phyloP scores from a whole-genome alignment of 306 rosid species.

The Prunus salicina region DNA sequence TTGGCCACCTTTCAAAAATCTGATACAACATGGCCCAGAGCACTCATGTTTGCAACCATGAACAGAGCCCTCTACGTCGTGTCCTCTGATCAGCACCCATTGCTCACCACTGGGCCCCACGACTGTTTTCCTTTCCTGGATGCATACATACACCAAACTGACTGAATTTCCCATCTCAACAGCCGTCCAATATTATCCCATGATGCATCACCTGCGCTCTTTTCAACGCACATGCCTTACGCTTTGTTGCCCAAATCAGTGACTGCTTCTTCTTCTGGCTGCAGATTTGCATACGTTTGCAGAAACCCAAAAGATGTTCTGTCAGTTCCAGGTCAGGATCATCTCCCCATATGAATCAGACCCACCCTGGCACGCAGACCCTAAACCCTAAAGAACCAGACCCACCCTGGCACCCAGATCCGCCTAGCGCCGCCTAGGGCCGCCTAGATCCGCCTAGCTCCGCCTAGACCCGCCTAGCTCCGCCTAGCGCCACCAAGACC shows the following conservation, averaged over 20 bases:
- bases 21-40: slow-evolving; percentile 7
- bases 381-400: too few species aligned
- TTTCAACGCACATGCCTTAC: neutral
- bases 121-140: neutral
- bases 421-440: too few species aligned
- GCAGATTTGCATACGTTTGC: slow-evolving; percentile 27
- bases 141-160: neutral
- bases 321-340: too few species aligned
- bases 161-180: neutral
- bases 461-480: too few species aligned
- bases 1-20: neutral
- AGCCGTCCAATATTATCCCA: neutral
- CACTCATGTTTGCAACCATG: neutral
- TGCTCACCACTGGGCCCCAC: neutral
- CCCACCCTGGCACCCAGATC: too few species aligned
- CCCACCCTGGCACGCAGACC: too few species aligned
- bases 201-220: neutral
- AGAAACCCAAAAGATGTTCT: slow-evolving; percentile 40
- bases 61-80: neutral
- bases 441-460: too few species aligned
- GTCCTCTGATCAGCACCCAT: neutral
- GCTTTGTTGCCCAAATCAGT: neutral
- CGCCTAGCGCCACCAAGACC: too few species aligned
- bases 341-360: too few species aligned
- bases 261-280: neutral